Evolutionary conservation across 139 green algal genomes (phyloP).

Genomic region (Coccomyxa sp.): DNA sequence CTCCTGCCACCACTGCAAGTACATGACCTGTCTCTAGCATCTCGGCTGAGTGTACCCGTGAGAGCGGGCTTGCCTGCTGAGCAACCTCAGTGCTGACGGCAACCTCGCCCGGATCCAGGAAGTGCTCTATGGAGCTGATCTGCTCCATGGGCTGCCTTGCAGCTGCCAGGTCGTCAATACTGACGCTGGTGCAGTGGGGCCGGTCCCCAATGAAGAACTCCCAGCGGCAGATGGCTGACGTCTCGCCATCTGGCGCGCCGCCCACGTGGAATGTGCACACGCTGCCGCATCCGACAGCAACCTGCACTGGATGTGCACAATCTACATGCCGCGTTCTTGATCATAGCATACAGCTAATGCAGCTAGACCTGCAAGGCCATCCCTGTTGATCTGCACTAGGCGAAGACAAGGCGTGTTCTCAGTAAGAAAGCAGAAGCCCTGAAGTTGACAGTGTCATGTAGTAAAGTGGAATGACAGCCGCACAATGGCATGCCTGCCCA

Average conservation of each 20-base stretch:
- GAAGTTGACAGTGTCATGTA: too few species aligned
- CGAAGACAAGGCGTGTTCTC: too few species aligned
- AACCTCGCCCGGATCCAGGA: conserved; percentile 2
- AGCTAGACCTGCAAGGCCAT: too few species aligned
- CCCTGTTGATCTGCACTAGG: too few species aligned
- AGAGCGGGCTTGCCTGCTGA: neutral
- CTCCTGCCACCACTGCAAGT: too few species aligned
- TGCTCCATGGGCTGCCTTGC: conserved; percentile 30
- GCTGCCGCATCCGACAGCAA: conserved; percentile 53
- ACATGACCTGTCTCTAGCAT: too few species aligned
- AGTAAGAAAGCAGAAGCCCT: too few species aligned
- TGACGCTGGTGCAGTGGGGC: conserved; percentile 6
- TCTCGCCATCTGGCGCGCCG: conserved; percentile 40
- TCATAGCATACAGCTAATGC: too few species aligned
- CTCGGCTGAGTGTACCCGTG: too few species aligned
- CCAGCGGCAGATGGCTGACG: conserved; percentile 49
- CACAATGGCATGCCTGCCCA: too few species aligned
- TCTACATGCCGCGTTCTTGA: too few species aligned
- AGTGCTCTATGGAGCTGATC: conserved; percentile 16
- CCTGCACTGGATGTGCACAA: conserved; percentile 34
- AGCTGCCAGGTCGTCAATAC: neutral
- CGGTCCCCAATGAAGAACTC: conserved; percentile 77
- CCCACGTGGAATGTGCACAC: conserved; percentile 67
- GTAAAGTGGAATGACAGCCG: too few species aligned
- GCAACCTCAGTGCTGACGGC: neutral